Percentiles rank a stretch among this genome's conserved stretches.
Evolutionary conservation across 495 filamentous ascomycete genomes (phyloP).

Genomic region (Pseudotulostoma volvatum): DNA sequence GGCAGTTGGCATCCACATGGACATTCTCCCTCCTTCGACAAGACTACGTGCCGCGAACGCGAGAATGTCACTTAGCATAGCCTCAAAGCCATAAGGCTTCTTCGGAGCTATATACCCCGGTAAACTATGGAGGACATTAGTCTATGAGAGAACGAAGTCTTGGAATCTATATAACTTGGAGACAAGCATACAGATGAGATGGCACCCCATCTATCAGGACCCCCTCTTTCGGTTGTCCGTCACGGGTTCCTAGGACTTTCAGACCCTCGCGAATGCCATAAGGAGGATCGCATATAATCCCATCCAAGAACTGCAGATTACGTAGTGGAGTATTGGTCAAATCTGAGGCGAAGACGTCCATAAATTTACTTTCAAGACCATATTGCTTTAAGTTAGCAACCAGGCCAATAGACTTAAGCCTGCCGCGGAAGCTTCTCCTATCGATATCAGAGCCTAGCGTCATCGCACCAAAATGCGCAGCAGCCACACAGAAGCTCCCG

Average conservation of each 20-base stretch:
- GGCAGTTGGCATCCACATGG: conserved; percentile 95
- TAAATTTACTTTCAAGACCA: conserved; percentile 39
- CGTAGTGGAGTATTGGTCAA: conserved; percentile 76
- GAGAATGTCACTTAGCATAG: conserved; percentile 79
- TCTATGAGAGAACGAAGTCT: not conserved
- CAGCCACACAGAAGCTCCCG: conserved; percentile 74
- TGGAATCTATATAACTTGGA: not conserved
- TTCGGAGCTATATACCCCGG: conserved; percentile 78
- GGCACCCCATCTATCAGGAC: conserved; percentile 53
- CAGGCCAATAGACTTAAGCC: conserved; percentile 35
- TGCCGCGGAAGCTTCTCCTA: conserved; percentile 67
- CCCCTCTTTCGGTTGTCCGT: conserved; percentile 43
- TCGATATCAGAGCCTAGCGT: conserved; percentile 85
- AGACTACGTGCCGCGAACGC: conserved; percentile 63
- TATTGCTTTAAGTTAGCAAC: conserved; percentile 76
- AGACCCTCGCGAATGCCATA: conserved; percentile 94
- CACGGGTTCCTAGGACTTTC: conserved; percentile 63
- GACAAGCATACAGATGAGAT: conserved; percentile 46
- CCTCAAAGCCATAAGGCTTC: conserved; percentile 74
- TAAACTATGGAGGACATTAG: conserved; percentile 31
- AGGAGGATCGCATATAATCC: conserved; percentile 90
- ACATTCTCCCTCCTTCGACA: conserved; percentile 65
- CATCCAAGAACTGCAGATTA: conserved; percentile 47
- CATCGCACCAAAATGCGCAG: conserved; percentile 73
- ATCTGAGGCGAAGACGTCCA: conserved; percentile 72